phyloP scores from a whole-genome alignment of 2,329 filamentous ascomycete species.

The Diaporthe amygdali region DNA sequence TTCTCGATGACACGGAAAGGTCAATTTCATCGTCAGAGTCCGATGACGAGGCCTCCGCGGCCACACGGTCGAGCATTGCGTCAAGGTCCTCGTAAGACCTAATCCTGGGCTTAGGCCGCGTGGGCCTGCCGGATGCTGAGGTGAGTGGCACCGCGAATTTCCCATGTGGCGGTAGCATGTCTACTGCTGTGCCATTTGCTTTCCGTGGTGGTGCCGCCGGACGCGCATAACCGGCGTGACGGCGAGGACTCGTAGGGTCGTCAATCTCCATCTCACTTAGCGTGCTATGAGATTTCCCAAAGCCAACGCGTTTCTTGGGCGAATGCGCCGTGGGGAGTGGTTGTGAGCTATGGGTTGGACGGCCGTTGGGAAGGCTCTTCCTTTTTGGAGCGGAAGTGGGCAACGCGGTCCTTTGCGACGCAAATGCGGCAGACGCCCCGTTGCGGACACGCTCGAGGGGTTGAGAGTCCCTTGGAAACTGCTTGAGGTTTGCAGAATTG shows the following conservation, averaged over 20 bases:
- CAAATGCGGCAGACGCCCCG: slow-evolving; percentile 35
- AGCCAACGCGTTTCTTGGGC: slow-evolving; percentile 51
- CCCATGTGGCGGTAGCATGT: slow-evolving; percentile 34
- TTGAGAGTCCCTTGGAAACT: slow-evolving; percentile 50
- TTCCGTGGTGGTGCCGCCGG: slow-evolving; percentile 45
- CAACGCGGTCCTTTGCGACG: slow-evolving; percentile 44
- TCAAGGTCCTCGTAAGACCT: slow-evolving; percentile 61
- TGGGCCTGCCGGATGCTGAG: slow-evolving; percentile 48
- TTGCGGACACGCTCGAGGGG: slow-evolving; percentile 40
- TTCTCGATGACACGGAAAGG: slow-evolving; percentile 44
- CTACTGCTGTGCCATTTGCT: slow-evolving; percentile 42
- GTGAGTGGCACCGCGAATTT: slow-evolving; percentile 53
- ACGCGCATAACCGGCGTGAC: slow-evolving; percentile 29
- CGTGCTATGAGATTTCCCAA: slow-evolving; percentile 50
- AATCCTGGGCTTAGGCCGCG: slow-evolving; percentile 47
- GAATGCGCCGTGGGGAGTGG: slow-evolving; percentile 35
- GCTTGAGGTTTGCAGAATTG: slow-evolving; percentile 69
- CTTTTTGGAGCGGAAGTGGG: slow-evolving; percentile 53
- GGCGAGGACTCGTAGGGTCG: slow-evolving; percentile 41
- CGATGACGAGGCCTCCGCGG: slow-evolving; percentile 56
- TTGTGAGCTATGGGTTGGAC: slow-evolving; percentile 38
- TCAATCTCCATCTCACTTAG: slow-evolving; percentile 56
- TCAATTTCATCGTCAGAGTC: slow-evolving; percentile 65
- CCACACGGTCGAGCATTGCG: slow-evolving; percentile 60
- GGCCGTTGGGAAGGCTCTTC: slow-evolving; percentile 56